Conservation (phyloP, 1,284 basidiomycete genomes). For the Earliella scabrosa region DNA sequence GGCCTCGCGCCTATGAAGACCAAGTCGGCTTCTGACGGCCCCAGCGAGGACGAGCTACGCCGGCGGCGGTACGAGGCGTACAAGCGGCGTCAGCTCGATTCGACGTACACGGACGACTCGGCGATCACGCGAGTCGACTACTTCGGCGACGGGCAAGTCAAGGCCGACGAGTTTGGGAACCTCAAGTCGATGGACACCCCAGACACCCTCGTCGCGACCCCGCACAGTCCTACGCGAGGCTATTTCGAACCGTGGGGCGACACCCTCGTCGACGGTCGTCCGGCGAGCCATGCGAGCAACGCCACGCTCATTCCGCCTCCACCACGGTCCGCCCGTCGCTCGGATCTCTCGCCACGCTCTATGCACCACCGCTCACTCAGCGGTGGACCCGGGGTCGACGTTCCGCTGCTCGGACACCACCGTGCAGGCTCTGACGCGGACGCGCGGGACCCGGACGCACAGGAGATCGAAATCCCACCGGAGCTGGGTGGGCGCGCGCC, state of each 20-base stretch:
- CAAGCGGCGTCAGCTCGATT: constrained; percentile 31
- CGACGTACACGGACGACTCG: constrained; percentile 42
- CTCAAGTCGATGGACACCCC: constrained; percentile 9
- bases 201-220: constrained; percentile 6
- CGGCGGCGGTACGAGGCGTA: constrained; percentile 35
- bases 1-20: constrained; percentile 33
- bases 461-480: background rate
- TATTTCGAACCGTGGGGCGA: constrained; percentile 24
- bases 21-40: constrained; percentile 20
- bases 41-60: constrained; percentile 37
- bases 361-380: constrained; percentile 32
- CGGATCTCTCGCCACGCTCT: constrained; percentile 19
- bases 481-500: background rate
- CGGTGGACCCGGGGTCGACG: constrained; percentile 27
- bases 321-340: constrained; percentile 9
- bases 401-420: constrained; percentile 38
- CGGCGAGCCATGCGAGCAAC: constrained; percentile 2
- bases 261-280: constrained; percentile 18
- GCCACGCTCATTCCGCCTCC: constrained; percentile 2
- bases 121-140: constrained; percentile 35
- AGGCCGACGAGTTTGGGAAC: constrained; percentile 32
- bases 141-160: constrained; percentile 17
- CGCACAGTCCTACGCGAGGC: background rate
- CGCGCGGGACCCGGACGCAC: constrained; percentile 1
- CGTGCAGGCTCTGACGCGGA: constrained; percentile 27